Evolutionary conservation across 2,329 filamentous ascomycete species (phyloP).

Genomic region (Colletotrichum magnum): DNA sequence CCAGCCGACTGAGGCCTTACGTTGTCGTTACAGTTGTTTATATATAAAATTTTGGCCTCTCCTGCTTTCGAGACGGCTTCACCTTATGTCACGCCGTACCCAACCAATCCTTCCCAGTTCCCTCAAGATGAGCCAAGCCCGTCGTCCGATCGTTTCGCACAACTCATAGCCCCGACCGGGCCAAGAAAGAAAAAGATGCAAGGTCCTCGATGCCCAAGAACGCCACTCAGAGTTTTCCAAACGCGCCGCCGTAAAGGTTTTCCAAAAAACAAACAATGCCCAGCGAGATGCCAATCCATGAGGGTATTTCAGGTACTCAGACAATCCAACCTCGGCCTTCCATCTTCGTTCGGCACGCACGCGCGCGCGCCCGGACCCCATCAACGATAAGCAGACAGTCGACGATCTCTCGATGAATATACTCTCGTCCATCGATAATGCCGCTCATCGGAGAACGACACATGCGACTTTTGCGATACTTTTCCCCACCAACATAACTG

Average conservation of each 20-base stretch:
- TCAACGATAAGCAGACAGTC: slow-evolving; percentile 10
- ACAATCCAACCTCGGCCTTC: slow-evolving; percentile 24
- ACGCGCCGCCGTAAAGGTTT: slow-evolving; percentile 29
- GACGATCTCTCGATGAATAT: not conserved
- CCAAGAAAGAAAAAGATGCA: slow-evolving; percentile 24
- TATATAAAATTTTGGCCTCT: slow-evolving; percentile 20
- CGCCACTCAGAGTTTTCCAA: slow-evolving; percentile 18
- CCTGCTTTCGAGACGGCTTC: slow-evolving; percentile 6
- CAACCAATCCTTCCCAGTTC: slow-evolving; percentile 5
- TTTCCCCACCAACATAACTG: not conserved
- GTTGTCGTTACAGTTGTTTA: slow-evolving; percentile 8
- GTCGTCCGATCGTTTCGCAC: slow-evolving; percentile 25
- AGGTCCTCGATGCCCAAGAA: slow-evolving; percentile 24
- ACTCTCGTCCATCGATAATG: not conserved
- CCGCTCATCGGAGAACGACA: not conserved
- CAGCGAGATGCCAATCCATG: slow-evolving; percentile 37
- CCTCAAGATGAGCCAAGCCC: slow-evolving; percentile 11
- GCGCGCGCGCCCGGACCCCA: slow-evolving; percentile 6
- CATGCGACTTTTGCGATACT: too few species aligned
- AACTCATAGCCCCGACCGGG: slow-evolving; percentile 20
- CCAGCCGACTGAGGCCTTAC: not conserved
- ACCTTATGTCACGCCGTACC: slow-evolving; percentile 21
- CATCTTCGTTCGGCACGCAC: not conserved
- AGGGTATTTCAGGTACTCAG: slow-evolving; percentile 41
- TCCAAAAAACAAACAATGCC: slow-evolving; percentile 22